A percentile compares a stretch with the other conserved stretches of the same genome.
phyloP scores from a whole-genome alignment of 345 rosid genomes.

The Melastoma malabathricum region DNA sequence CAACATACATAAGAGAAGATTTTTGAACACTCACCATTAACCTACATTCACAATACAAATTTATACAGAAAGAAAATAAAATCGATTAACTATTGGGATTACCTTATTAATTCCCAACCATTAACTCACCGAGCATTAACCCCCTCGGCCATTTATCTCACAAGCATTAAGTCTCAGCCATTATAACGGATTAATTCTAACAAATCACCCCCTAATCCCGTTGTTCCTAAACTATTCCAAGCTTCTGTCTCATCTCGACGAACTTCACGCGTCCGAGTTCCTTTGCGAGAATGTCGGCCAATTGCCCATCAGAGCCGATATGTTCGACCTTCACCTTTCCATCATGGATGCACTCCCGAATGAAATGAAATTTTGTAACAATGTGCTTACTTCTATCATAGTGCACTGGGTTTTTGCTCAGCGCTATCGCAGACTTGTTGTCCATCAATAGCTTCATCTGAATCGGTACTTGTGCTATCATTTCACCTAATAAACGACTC shows the following conservation, averaged over 20 bases:
- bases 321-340: background rate
- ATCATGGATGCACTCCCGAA: slow-evolving; percentile 4
- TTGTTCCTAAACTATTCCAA: background rate
- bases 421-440: slow-evolving; percentile 1
- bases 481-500: background rate
- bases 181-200: background rate
- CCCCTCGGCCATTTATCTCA: too few species aligned
- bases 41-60: too few species aligned
- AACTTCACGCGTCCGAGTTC: background rate
- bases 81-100: too few species aligned
- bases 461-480: background rate
- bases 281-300: slow-evolving; percentile 2
- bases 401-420: too few species aligned
- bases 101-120: too few species aligned
- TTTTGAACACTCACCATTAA: too few species aligned
- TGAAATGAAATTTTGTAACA: background rate
- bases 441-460: background rate
- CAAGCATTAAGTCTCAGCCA: too few species aligned
- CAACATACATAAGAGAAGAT: too few species aligned
- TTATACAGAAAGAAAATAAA: too few species aligned
- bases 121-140: too few species aligned
- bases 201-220: slow-evolving; percentile 1
- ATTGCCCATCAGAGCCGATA: background rate
- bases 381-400: too few species aligned
- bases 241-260: background rate